Conservation (phyloP, 768 basidiomycete species). For the Lentinula edodes region DNA sequence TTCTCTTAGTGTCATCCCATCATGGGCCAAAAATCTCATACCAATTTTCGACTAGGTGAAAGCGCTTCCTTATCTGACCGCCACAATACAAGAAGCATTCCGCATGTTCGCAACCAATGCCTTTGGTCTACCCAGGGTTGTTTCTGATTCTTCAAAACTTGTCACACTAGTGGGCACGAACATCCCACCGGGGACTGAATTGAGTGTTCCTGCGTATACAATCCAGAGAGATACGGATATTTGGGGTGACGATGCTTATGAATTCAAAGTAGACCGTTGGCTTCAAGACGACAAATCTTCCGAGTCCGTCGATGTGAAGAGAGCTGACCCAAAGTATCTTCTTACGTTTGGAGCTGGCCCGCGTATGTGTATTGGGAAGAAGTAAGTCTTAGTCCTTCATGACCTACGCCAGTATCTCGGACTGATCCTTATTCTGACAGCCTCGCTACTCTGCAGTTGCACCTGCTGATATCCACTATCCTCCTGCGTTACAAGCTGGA, state of each 20-base stretch:
- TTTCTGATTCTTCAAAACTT: not conserved
- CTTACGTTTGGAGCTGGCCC: slow-evolving; percentile 10
- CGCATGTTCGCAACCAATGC: slow-evolving; percentile 3
- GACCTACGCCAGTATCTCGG: not conserved
- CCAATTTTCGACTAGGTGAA: not conserved
- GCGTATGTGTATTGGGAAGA: slow-evolving; percentile 9
- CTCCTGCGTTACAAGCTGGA: slow-evolving; percentile 7
- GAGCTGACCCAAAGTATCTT: slow-evolving; percentile 4
- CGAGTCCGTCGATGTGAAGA: not conserved
- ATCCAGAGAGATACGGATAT: not conserved
- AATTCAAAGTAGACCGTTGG: not conserved
- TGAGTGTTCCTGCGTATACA: slow-evolving; percentile 4
- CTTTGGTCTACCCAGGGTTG: not conserved
- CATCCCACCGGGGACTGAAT: not conserved
- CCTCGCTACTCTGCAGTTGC: slow-evolving; percentile 8
- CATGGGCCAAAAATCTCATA: not conserved
- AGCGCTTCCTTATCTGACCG: not conserved
- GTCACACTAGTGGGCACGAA: not conserved
- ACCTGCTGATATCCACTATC: slow-evolving; percentile 5
- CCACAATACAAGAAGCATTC: slow-evolving; percentile 1
- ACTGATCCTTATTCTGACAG: not conserved
- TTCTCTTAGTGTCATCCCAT: not conserved
- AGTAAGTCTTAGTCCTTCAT: not conserved
- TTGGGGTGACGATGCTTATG: slow-evolving; percentile 1
- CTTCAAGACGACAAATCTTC: not conserved